Evolutionary conservation across 331 rosid species (phyloP).

Genomic region (Quercus lobata): DNA sequence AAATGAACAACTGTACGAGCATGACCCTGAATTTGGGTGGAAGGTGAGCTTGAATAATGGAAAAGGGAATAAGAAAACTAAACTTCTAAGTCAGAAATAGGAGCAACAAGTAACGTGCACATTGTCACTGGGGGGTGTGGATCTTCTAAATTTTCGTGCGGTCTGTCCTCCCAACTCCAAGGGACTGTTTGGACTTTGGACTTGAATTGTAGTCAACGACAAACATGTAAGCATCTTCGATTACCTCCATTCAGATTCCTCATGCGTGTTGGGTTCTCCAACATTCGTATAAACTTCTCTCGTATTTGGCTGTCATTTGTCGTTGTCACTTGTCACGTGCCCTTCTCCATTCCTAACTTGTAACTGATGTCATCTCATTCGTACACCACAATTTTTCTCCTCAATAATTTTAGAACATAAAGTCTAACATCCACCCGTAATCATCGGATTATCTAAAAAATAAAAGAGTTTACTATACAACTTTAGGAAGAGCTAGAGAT

Average conservation of each 20-base stretch:
- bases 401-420: too few species aligned
- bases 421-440: too few species aligned
- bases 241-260: constrained; percentile 25
- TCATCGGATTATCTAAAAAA: too few species aligned
- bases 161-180: neutral
- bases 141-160: too few species aligned
- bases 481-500: too few species aligned
- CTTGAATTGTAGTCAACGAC: constrained; percentile 19
- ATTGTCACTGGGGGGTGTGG: neutral
- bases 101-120: neutral
- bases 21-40: neutral
- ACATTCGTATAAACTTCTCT: too few species aligned
- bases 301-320: neutral
- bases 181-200: neutral
- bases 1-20: neutral
- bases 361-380: too few species aligned
- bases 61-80: neutral
- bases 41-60: neutral
- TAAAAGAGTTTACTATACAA: too few species aligned
- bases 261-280: too few species aligned
- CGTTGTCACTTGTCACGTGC: neutral
- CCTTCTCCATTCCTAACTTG: too few species aligned
- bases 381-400: too few species aligned
- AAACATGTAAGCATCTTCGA: constrained; percentile 28
- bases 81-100: neutral